A percentile compares a stretch with the other conserved stretches of the same genome.
Conservation (phyloP, 225 moss, liverwort and hornwort genomes). For the Sphagnum contortum region DNA sequence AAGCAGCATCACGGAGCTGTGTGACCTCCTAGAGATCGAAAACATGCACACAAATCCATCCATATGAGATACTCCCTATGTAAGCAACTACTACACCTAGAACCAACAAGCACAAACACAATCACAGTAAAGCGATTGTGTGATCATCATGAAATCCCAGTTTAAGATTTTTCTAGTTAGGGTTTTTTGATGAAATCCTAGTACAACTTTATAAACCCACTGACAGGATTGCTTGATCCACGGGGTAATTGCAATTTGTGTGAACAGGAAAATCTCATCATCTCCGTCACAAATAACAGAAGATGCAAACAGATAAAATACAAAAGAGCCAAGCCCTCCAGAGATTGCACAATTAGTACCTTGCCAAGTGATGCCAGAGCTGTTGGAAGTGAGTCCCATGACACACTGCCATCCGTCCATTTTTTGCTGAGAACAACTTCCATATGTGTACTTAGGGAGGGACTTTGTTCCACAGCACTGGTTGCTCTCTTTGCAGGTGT, state of each 20-base stretch:
- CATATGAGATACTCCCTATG: background rate
- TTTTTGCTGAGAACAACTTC: slow-evolving; percentile 54
- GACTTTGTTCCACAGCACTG: slow-evolving; percentile 14
- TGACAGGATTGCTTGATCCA: too few species aligned
- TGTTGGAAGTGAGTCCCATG: slow-evolving; percentile 70
- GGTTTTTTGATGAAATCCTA: background rate
- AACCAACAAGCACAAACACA: background rate
- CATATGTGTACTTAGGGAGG: slow-evolving; percentile 16
- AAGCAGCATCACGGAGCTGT: slow-evolving; percentile 71
- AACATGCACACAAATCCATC: background rate
- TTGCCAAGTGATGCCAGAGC: slow-evolving; percentile 61
- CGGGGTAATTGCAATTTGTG: too few species aligned
- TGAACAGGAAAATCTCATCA: too few species aligned
- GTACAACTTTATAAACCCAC: too few species aligned
- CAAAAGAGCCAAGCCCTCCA: too few species aligned
- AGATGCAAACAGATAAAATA: too few species aligned
- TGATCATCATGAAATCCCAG: background rate
- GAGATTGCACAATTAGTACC: slow-evolving; percentile 20
- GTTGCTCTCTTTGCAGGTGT: slow-evolving; percentile 25
- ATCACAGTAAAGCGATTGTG: background rate
- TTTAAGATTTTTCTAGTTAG: background rate
- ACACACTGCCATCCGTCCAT: slow-evolving; percentile 93
- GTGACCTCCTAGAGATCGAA: slow-evolving; percentile 52
- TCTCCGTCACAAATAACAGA: too few species aligned
- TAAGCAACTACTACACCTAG: too few species aligned